These are phyloP conservation scores for Trametes cingulata DNA, from an alignment of 768 basidiomycete species.

Conservation along the genomic window DNA sequence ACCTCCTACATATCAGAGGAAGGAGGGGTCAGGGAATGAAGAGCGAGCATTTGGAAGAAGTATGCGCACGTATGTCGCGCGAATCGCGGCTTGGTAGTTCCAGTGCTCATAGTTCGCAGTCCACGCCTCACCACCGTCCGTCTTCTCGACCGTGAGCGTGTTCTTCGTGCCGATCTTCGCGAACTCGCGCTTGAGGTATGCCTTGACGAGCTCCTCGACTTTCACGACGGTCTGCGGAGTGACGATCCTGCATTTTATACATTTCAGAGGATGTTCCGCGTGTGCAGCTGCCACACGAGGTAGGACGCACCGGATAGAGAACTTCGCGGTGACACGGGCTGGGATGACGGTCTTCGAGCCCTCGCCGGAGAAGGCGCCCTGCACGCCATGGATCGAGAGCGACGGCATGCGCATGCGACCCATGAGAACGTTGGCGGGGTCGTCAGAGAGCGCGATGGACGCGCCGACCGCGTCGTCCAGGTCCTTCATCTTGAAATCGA, in stretches of 20 bases:
- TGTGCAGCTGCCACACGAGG: background rate
- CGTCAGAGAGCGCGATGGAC: constrained; percentile 67
- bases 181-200: constrained; percentile 78
- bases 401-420: constrained; percentile 90
- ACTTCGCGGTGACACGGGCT: constrained; percentile 85
- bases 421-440: constrained; percentile 84
- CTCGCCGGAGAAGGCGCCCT: constrained; percentile 85
- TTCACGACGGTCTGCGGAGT: constrained; percentile 80
- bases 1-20: constrained; percentile 37
- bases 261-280: too few relatives aligned
- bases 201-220: constrained; percentile 68
- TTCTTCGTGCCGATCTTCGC: constrained; percentile 85
- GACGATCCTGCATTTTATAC: constrained; percentile 52
- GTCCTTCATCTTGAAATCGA: constrained; percentile 74
- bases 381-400: constrained; percentile 92
- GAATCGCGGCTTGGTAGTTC: constrained; percentile 89
- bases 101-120: constrained; percentile 82
- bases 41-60: too few relatives aligned
- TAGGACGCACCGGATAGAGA: constrained; percentile 74
- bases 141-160: constrained; percentile 65
- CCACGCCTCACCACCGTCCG: constrained; percentile 91
- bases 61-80: constrained; percentile 66
- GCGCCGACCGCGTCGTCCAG: constrained; percentile 76
- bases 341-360: constrained; percentile 95
- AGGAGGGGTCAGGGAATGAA: background rate